Percentiles rank a stretch among this genome's conserved stretches.
These are phyloP conservation scores for Cyclotella sp. DNA, from an alignment of 108 stramenopile species.

Conservation along the genomic window DNA sequence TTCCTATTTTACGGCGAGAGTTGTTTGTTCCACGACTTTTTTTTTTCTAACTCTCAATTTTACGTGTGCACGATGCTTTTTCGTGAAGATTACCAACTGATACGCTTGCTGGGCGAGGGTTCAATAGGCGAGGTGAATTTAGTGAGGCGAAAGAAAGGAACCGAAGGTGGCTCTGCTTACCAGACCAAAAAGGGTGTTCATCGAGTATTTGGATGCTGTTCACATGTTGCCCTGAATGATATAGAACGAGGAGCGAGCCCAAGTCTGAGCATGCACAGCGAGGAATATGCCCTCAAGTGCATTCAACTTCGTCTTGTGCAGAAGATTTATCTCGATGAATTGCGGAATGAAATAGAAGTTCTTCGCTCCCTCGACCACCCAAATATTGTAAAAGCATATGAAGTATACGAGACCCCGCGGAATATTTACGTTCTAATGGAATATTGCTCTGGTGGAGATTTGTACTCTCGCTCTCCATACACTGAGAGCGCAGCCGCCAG, in stretches of 20 bases:
- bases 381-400: conserved; percentile 92
- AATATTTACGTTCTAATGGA: conserved; percentile 85
- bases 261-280: conserved; percentile 23
- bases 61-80: background rate
- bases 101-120: conserved; percentile 73
- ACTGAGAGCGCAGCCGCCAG: conserved; percentile 72
- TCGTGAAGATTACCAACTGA: conserved; percentile 43
- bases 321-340: conserved; percentile 70
- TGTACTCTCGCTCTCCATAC: conserved; percentile 85
- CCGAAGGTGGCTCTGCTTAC: conserved; percentile 62
- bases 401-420: conserved; percentile 74
- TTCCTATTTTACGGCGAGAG: background rate
- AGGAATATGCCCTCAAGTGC: conserved; percentile 70
- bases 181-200: background rate
- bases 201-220: conserved; percentile 36
- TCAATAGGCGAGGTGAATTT: conserved; percentile 73
- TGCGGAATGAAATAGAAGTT: conserved; percentile 90
- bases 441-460: conserved; percentile 86
- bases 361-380: conserved; percentile 90
- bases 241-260: background rate
- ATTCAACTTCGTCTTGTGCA: conserved; percentile 72
- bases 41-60: background rate
- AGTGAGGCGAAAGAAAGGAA: conserved; percentile 59
- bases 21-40: too few relatives aligned
- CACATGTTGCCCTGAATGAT: background rate